A percentile compares a stretch with the other conserved stretches of the same genome.
These are phyloP conservation scores for Rhinocladiella similis DNA, from an alignment of 2,329 filamentous ascomycete species.

Conservation along the genomic window DNA sequence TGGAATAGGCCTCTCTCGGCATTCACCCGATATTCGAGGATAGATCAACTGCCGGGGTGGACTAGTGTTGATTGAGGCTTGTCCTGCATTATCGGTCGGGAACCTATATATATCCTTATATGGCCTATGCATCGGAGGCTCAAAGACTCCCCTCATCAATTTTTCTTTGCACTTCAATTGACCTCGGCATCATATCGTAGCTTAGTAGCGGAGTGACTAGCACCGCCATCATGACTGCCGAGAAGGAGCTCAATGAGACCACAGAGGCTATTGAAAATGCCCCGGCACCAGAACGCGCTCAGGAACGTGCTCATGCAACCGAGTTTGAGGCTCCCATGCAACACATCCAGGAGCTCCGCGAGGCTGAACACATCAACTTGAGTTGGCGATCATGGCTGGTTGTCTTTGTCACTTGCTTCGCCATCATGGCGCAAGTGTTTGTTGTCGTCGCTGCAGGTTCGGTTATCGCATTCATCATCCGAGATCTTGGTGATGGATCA, in stretches of 20 bases:
- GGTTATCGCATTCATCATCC: conserved; percentile 56
- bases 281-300: conserved; percentile 7
- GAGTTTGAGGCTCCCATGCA: conserved; percentile 23
- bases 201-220: not conserved
- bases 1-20: conserved; percentile 11
- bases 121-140: not conserved
- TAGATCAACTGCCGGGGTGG: conserved; percentile 22
- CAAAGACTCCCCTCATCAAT: not conserved
- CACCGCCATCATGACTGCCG: conserved; percentile 14
- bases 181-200: not conserved
- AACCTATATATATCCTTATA: not conserved
- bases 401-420: conserved; percentile 54
- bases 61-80: not conserved
- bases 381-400: conserved; percentile 58
- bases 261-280: conserved; percentile 20
- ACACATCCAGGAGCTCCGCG: conserved; percentile 22
- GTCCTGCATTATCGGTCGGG: not conserved
- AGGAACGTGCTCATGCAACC: conserved; percentile 12
- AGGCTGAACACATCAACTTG: conserved; percentile 46
- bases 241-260: conserved; percentile 18
- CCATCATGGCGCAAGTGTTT: conserved; percentile 55
- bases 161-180: too few relatives aligned
- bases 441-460: conserved; percentile 57
- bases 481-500: conserved; percentile 53
- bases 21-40: conserved; percentile 3